A percentile compares a stretch with the other conserved stretches of the same genome.
Conservation (phyloP, 495 filamentous ascomycete genomes). For the Tuber calosporum region DNA sequence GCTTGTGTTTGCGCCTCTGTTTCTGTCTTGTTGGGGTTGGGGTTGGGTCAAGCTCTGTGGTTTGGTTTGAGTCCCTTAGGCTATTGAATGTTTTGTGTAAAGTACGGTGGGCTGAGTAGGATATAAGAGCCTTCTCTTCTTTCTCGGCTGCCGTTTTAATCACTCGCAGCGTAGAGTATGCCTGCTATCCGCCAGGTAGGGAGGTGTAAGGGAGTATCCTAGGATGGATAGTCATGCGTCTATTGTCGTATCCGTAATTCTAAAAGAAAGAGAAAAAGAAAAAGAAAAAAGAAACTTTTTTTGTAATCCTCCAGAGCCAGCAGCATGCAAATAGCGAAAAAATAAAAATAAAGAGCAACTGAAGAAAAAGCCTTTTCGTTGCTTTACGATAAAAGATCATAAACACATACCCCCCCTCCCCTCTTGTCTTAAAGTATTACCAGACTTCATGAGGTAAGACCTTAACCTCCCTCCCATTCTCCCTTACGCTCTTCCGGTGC, state of each 20-base stretch:
- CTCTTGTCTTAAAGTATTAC: conserved; percentile 42
- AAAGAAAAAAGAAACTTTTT: background rate
- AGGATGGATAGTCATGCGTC: background rate
- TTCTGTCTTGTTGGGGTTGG: background rate
- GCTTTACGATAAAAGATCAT: conserved; percentile 6
- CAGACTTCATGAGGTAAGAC: conserved; percentile 83
- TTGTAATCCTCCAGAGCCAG: background rate
- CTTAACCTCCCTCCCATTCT: conserved; percentile 70
- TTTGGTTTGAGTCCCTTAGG: background rate
- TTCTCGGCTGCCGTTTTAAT: background rate
- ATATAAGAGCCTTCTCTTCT: background rate
- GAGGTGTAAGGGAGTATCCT: background rate
- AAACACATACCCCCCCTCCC: background rate
- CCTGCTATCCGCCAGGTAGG: background rate
- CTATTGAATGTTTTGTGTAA: background rate
- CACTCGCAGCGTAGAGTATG: background rate
- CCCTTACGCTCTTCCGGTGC: conserved; percentile 64
- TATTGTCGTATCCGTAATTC: background rate
- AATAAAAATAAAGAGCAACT: too few relatives aligned
- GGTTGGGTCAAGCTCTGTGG: background rate
- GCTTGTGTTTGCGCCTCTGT: background rate
- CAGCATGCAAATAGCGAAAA: too few relatives aligned
- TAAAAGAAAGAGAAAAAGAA: background rate
- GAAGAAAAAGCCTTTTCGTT: too few relatives aligned
- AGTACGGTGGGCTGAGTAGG: background rate